These are phyloP conservation scores for Boletus edulis DNA, from an alignment of 768 basidiomycete genomes.

Conservation along the genomic window DNA sequence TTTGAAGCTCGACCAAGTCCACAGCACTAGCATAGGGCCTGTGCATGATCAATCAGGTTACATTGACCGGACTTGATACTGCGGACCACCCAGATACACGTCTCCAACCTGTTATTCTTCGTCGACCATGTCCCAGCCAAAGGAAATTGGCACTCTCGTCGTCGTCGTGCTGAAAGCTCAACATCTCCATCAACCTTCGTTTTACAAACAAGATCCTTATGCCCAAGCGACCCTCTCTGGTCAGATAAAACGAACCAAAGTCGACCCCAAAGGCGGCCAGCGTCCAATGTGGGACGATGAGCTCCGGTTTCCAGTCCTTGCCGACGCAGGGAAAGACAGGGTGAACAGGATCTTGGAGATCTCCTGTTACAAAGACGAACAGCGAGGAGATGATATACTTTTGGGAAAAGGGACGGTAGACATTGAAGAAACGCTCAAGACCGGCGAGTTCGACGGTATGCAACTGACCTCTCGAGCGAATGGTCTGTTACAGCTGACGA, in stretches of 20 bases:
- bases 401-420: conserved; percentile 77
- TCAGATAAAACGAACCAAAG: conserved; percentile 62
- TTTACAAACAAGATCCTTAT: conserved; percentile 92
- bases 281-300: conserved; percentile 94
- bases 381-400: conserved; percentile 61
- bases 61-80: too few relatives aligned
- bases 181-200: conserved; percentile 80
- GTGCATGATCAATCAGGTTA: too few relatives aligned
- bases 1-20: too few relatives aligned
- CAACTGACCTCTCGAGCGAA: conserved; percentile 1
- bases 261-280: conserved; percentile 86
- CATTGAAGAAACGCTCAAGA: conserved; percentile 74
- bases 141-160: conserved; percentile 77
- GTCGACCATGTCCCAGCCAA: conserved; percentile 25
- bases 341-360: conserved; percentile 60
- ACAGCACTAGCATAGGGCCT: too few relatives aligned
- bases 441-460: conserved; percentile 91
- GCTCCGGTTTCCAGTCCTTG: conserved; percentile 70
- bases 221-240: conserved; percentile 61
- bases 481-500: conserved; percentile 2
- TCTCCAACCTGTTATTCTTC: neutral
- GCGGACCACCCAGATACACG: neutral
- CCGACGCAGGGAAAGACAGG: conserved; percentile 48
- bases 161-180: conserved; percentile 83
- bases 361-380: conserved; percentile 79